Conservation (phyloP, 2,329 filamentous ascomycete genomes). For the Ophiocordyceps camponoti-saundersi region DNA sequence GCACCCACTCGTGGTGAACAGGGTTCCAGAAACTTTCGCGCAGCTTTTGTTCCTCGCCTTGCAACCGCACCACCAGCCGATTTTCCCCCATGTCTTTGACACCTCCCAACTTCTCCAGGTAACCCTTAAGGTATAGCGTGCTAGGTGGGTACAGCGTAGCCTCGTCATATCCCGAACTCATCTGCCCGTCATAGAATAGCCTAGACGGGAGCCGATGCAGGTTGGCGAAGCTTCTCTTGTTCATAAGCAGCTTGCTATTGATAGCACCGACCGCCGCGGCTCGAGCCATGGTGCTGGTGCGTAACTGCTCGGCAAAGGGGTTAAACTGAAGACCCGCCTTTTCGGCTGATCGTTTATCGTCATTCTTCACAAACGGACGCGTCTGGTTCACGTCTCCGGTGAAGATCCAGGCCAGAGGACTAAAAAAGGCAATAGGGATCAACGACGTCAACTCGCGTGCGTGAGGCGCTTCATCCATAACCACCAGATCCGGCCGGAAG, state of each 20-base stretch:
- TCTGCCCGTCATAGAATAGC: slow-evolving; percentile 22
- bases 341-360: slow-evolving; percentile 4
- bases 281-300: slow-evolving; percentile 21
- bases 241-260: slow-evolving; percentile 16
- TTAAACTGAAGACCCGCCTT: slow-evolving; percentile 11
- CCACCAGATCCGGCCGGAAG: slow-evolving; percentile 68
- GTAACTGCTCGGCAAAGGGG: slow-evolving; percentile 14
- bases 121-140: slow-evolving; percentile 11
- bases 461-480: slow-evolving; percentile 55
- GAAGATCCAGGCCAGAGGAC: slow-evolving; percentile 25
- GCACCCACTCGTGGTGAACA: slow-evolving; percentile 18
- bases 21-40: slow-evolving; percentile 23
- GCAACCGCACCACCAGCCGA: slow-evolving; percentile 17
- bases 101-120: slow-evolving; percentile 11
- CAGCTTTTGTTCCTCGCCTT: slow-evolving; percentile 8
- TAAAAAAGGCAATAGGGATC: slow-evolving; percentile 25
- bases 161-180: slow-evolving; percentile 15
- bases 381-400: slow-evolving; percentile 28
- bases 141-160: slow-evolving; percentile 10
- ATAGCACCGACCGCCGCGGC: slow-evolving; percentile 15
- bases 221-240: slow-evolving; percentile 19
- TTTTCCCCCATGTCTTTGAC: slow-evolving; percentile 12
- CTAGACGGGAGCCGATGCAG: slow-evolving; percentile 22
- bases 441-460: slow-evolving; percentile 26
- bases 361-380: slow-evolving; percentile 21